A percentile compares a stretch with the other conserved stretches of the same genome.
Conservation (phyloP, 192 early-diverging fungal genomes). For the Linnemannia exigua region DNA sequence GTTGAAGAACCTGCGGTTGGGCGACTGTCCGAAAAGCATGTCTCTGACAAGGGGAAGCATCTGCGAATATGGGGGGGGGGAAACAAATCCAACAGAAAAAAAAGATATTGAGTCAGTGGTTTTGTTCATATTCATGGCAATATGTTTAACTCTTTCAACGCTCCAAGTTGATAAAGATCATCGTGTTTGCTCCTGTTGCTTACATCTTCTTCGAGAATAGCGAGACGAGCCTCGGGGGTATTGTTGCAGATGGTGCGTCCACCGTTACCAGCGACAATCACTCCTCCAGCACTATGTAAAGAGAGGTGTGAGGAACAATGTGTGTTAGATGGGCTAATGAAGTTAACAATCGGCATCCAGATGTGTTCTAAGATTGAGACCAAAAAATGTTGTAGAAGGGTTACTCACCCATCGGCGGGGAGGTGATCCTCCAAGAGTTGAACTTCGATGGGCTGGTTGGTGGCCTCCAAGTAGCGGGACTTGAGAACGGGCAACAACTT, state of each 20-base stretch:
- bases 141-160: background rate
- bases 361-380: background rate
- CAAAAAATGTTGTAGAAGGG: background rate
- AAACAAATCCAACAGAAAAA: slow-evolving; percentile 12
- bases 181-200: background rate
- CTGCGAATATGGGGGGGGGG: no score
- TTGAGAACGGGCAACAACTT: slow-evolving; percentile 65
- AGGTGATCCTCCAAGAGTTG: slow-evolving; percentile 73
- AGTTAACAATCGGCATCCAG: background rate
- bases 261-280: slow-evolving; percentile 81
- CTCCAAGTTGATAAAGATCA: background rate
- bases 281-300: slow-evolving; percentile 87
- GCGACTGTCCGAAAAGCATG: slow-evolving; percentile 91
- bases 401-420: slow-evolving; percentile 71
- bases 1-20: slow-evolving; percentile 94
- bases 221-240: slow-evolving; percentile 92
- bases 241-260: slow-evolving; percentile 90
- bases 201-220: slow-evolving; percentile 84
- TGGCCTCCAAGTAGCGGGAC: slow-evolving; percentile 69
- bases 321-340: background rate
- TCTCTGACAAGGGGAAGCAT: slow-evolving; percentile 96
- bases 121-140: background rate
- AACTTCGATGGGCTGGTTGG: slow-evolving; percentile 62
- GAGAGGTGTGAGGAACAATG: background rate
- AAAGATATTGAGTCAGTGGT: background rate